phyloP scores from a whole-genome alignment of 305 asterid species.

The Galium porrigens region DNA sequence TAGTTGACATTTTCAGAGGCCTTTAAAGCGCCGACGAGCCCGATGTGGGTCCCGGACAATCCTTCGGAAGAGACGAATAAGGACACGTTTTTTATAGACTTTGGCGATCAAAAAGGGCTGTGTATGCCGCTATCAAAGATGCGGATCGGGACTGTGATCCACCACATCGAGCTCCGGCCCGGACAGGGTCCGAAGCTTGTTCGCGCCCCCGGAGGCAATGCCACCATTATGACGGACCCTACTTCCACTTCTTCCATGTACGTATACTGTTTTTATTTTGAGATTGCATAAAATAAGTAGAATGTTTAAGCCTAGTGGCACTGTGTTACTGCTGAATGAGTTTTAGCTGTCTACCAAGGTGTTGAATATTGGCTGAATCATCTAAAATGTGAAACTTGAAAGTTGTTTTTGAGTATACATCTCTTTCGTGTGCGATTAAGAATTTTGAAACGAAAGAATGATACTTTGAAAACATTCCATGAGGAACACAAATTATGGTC shows the following conservation, averaged over 20 bases:
- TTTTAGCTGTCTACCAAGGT: not conserved
- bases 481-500: not conserved
- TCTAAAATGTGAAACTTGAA: not conserved
- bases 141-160: slow-evolving; percentile 88
- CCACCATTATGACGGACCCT: slow-evolving; percentile 71
- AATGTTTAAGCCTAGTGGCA: not conserved
- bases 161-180: slow-evolving; percentile 78
- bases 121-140: slow-evolving; percentile 68
- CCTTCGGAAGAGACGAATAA: slow-evolving; percentile 31
- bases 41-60: slow-evolving; percentile 23
- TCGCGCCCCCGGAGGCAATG: slow-evolving; percentile 58
- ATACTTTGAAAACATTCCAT: not conserved
- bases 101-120: slow-evolving; percentile 54
- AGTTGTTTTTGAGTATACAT: not conserved
- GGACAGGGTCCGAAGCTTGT: slow-evolving; percentile 78
- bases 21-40: slow-evolving; percentile 14
- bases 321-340: not conserved
- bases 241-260: slow-evolving; percentile 37
- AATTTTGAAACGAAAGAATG: not conserved
- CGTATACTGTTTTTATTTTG: slow-evolving; percentile 19
- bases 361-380: no score
- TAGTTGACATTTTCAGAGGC: slow-evolving; percentile 24
- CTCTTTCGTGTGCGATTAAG: no score
- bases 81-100: slow-evolving; percentile 43
- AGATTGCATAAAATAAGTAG: not conserved